Base-by-base conservation (phyloP, 345 rosid species). In the Melaleuca alternifolia region DNA sequence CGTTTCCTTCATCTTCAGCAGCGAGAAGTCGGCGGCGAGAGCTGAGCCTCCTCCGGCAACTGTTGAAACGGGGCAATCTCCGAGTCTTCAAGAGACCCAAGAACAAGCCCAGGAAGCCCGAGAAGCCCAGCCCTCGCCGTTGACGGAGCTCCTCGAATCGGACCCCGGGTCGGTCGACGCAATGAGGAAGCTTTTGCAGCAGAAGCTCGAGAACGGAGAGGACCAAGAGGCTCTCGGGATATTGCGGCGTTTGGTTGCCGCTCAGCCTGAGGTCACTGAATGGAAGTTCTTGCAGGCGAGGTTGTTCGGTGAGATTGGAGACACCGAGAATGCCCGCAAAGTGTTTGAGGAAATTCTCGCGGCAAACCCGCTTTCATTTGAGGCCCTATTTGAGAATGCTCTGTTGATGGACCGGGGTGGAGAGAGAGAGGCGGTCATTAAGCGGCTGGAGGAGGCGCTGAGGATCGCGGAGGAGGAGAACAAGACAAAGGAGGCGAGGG, bases 381-480 rank as follows among this genome's bases (percentile, higher is more conserved):
- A 97, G 90, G 98, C 96, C 6, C 88, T 97, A 88, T 97, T 96
- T 54, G 99, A 96, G 93, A 96, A 94, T 52, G 97, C 99, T 5
- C 90, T 96, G 87, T 85, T 95, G 54, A 95, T 95, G 99, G 97
- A 94, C 88, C 88, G 92, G 44, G 88, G 92, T 7, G 99, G 98
- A 83, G 97, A 96, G 88, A 94, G 98, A 81, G 95, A 94, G 21
- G 94, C 92, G 1, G 98, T 93, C 84, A 84, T 93, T 82, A 87
- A 87, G 89, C 93, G 98, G 91, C 91, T 97, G 85, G 93, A 93
- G 81, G 93, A 93, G 88, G 97, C 99, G n/a, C 87, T 94, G 54
- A 89, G 90, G 50, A 85, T 92, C 10, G 98, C 98, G 0, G 92
- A 92, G 83, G 93, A 89, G 48, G 98, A 90, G 85, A 91, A 92